phyloP scores from a whole-genome alignment of 2,329 filamentous ascomycete species.

The Alternaria hordeiaustralica region DNA sequence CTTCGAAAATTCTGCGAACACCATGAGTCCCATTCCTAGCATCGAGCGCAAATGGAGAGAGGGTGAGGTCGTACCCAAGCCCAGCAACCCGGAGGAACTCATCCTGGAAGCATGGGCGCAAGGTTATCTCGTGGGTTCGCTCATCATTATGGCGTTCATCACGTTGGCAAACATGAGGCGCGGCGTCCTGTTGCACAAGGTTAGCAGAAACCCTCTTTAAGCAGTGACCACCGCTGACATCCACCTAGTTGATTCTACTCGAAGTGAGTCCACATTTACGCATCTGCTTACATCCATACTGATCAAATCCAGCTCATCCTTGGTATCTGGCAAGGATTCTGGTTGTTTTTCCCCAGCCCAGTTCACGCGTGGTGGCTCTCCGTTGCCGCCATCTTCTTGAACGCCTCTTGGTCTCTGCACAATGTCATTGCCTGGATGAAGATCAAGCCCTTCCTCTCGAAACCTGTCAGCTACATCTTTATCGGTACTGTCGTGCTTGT shows the following conservation, averaged over 20 bases:
- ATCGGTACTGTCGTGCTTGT: constrained; percentile 65
- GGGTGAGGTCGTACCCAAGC: constrained; percentile 35
- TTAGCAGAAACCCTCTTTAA: constrained; percentile 16
- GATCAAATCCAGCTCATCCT: constrained; percentile 56
- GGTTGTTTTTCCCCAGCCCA: constrained; percentile 63
- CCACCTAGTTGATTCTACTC: constrained; percentile 53
- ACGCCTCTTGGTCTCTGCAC: constrained; percentile 68
- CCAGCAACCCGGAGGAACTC: constrained; percentile 40
- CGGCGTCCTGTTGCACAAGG: constrained; percentile 56
- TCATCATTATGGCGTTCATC: constrained; percentile 57
- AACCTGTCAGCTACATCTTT: constrained; percentile 60
- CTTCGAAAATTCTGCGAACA: constrained; percentile 23
- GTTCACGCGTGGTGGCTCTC: constrained; percentile 70
- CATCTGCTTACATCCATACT: neutral
- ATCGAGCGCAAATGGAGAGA: constrained; percentile 12
- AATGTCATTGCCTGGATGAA: constrained; percentile 74
- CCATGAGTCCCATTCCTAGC: constrained; percentile 26
- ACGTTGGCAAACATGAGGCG: constrained; percentile 58
- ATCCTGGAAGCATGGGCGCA: constrained; percentile 51
- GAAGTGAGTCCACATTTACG: constrained; percentile 23
- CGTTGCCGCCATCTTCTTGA: constrained; percentile 65
- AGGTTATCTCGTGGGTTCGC: constrained; percentile 50
- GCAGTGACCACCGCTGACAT: constrained; percentile 20
- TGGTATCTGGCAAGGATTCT: constrained; percentile 64
- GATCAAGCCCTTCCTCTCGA: constrained; percentile 65